Conservation (phyloP, 495 filamentous ascomycete species). For the Staphylotrichum tortipilum region DNA sequence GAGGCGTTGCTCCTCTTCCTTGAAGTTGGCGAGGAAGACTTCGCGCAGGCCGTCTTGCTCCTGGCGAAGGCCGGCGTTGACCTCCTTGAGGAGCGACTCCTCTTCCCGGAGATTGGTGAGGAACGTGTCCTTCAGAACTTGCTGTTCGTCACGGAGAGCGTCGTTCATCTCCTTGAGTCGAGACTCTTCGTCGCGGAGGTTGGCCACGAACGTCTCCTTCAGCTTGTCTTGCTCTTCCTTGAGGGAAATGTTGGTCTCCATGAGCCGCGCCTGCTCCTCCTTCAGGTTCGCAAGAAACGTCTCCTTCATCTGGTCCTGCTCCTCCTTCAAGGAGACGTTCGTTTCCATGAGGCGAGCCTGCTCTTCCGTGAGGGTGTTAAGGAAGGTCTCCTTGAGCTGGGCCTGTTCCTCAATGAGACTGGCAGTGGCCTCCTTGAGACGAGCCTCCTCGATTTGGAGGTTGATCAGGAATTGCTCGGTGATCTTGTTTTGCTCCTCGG, state of each 20-base stretch:
- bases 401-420: conserved; percentile 11
- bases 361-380: conserved; percentile 19
- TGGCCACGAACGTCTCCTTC: conserved; percentile 15
- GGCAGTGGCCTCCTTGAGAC: conserved; percentile 16
- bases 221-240: conserved; percentile 22
- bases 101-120: conserved; percentile 51
- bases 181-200: conserved; percentile 20
- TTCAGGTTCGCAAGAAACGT: conserved; percentile 52
- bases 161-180: conserved; percentile 19
- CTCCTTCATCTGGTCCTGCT: conserved; percentile 24
- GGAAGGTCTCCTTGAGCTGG: conserved; percentile 38
- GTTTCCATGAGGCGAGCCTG: conserved; percentile 17
- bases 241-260: conserved; percentile 19
- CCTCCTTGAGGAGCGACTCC: conserved; percentile 61
- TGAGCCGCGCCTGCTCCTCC: conserved; percentile 60
- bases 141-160: conserved; percentile 60
- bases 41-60: conserved; percentile 34
- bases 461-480: conserved; percentile 21
- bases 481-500: conserved; percentile 40
- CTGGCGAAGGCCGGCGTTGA: conserved; percentile 43
- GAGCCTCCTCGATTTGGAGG: conserved; percentile 17
- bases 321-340: conserved; percentile 15
- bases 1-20: conserved; percentile 18
- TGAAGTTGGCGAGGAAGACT: conserved; percentile 22
- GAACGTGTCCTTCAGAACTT: conserved; percentile 67